Evolutionary conservation across 2,329 filamentous ascomycete genomes (phyloP).

Genomic region (Paecilomyces formosus): DNA sequence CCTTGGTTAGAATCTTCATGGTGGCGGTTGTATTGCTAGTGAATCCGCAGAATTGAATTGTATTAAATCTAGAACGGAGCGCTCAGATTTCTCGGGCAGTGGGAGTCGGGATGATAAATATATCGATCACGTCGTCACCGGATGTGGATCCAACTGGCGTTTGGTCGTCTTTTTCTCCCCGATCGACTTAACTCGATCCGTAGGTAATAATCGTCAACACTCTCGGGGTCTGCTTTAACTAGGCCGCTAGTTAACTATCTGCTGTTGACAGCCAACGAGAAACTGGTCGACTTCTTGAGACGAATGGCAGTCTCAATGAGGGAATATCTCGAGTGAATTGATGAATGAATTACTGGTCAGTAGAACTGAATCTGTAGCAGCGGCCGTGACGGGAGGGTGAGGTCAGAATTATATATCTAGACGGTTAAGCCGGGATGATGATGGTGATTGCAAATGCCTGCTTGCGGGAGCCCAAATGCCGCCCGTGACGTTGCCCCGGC

Average conservation of each 20-base stretch:
- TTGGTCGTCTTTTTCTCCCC: background rate
- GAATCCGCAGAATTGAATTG: background rate
- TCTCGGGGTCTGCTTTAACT: background rate
- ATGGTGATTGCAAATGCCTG: background rate
- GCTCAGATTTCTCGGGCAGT: constrained; percentile 1
- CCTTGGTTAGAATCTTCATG: constrained; percentile 95
- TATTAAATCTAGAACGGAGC: background rate
- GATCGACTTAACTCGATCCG: too few species aligned
- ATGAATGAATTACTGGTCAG: background rate
- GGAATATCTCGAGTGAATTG: background rate
- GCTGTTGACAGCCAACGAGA: background rate
- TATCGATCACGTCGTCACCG: background rate
- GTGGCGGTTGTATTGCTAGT: constrained; percentile 20
- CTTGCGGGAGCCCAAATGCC: background rate
- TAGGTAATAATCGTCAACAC: background rate
- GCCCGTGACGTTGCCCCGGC: background rate
- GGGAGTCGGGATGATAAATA: background rate
- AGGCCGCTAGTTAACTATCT: background rate
- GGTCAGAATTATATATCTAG: background rate
- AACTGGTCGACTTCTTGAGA: background rate
- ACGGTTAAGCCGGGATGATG: background rate
- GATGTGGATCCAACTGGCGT: background rate
- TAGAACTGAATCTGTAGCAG: background rate
- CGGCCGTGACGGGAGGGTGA: background rate
- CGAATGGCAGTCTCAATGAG: background rate